Evolutionary conservation across 2,329 filamentous ascomycete species (phyloP).

Genomic region (Ceratocystiopsis brevicomis): DNA sequence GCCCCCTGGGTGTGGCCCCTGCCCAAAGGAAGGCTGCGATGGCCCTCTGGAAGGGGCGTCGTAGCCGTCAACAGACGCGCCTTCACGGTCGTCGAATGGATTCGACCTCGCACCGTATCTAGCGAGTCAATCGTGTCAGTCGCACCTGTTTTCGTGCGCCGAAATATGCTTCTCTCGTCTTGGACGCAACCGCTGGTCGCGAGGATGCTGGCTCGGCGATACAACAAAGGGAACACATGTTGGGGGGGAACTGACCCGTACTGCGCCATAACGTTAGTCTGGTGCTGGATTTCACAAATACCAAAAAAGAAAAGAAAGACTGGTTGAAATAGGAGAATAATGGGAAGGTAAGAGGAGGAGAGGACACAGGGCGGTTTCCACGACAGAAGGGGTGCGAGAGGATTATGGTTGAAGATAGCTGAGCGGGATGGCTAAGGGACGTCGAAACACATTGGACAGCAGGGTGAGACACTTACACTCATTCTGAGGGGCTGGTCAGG

Average conservation of each 20-base stretch:
- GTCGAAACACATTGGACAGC: slow-evolving; percentile 1
- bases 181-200: too few relatives aligned
- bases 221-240: too few relatives aligned
- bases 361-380: background rate
- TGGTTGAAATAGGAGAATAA: background rate
- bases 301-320: background rate
- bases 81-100: slow-evolving; percentile 38
- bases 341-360: background rate
- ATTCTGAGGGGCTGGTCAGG: background rate
- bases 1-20: slow-evolving; percentile 14
- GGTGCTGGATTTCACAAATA: background rate
- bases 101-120: slow-evolving; percentile 38
- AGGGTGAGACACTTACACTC: slow-evolving; percentile 7
- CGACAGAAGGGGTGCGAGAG: background rate
- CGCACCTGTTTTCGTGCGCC: too few relatives aligned
- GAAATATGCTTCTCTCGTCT: background rate
- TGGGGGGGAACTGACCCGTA: slow-evolving; percentile 30
- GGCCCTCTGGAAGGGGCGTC: slow-evolving; percentile 14
- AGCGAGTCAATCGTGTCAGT: slow-evolving; percentile 15
- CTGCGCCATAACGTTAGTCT: slow-evolving; percentile 26
- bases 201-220: too few relatives aligned
- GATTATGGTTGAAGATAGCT: background rate
- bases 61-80: slow-evolving; percentile 18
- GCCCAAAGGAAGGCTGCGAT: slow-evolving; percentile 14
- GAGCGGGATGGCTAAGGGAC: too few relatives aligned